Base-by-base conservation (phyloP, 164 flowering plant genomes). In the Hamamelis virginiana region DNA sequence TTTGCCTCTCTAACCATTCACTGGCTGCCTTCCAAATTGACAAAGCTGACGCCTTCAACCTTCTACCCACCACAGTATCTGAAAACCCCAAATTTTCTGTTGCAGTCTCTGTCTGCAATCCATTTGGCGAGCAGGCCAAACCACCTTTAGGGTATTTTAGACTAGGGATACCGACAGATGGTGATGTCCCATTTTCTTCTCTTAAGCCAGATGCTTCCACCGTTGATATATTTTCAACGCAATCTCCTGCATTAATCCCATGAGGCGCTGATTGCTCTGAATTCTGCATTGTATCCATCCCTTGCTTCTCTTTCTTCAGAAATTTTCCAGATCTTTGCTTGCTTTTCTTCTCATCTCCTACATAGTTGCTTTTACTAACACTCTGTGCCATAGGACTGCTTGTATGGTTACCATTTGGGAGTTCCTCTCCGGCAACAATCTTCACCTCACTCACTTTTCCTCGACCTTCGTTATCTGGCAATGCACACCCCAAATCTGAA, bases 1-100 rank as follows among this genome's bases (percentile, higher is more conserved):
- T 85, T 60, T 78, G 78, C 73, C 71, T 84, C 75, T 89, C 86
- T 60, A 89, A 58, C 89, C 89, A 88, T 50, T 67, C 83, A 28
- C 28, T 58, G 25, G 78, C 81, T n/a, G 73, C 77, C 75, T 82
- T 75, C 57, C 82, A 67, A 22, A 76, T 61, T 33, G 83, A 78
- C 56, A 78, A 48, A 25, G 78, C 76, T 43, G 78, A 76, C 21
- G 73, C 74, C 71, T 72, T 80, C 64, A 88, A 70, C 59, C 50
- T 74, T 76, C 77, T 76, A 64, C 74, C 72, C 56, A 72, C 59
- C 55, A 70, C 48, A 14, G 75, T 72, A 73, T 75, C 74, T 0
- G 79, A 74, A 51, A 78, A 66, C 44, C 73, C 74, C 1, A 78
- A 33, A 48, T 69, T 75, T 38, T 67, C 81, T 67, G 63, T 60